These are phyloP conservation scores for Datura wrightii DNA, from an alignment of 257 asterid species.

Conservation along the genomic window DNA sequence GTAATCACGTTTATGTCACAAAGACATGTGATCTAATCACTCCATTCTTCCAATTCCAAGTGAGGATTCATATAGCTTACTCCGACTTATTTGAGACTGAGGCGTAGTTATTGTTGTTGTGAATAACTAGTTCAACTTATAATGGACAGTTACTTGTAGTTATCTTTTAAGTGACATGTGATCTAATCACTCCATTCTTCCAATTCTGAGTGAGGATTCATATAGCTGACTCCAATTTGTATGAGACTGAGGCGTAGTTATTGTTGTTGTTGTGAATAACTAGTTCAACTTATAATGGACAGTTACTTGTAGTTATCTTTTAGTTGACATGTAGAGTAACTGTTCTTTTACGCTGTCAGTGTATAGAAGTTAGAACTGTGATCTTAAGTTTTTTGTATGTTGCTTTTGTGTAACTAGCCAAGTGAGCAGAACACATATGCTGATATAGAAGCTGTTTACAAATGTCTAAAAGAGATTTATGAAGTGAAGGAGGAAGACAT, in stretches of 20 bases:
- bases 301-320: neutral
- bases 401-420: constrained; percentile 21
- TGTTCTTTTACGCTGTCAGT: neutral
- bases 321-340: neutral
- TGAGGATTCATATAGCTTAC: too few species aligned
- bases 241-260: neutral
- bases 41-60: neutral
- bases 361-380: neutral
- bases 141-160: too few species aligned
- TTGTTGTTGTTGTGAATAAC: neutral
- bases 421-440: constrained; percentile 38
- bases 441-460: constrained; percentile 37
- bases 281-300: neutral
- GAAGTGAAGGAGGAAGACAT: constrained; percentile 35
- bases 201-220: neutral
- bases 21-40: constrained; percentile 18
- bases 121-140: too few species aligned
- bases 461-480: constrained; percentile 32
- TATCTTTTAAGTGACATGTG: too few species aligned
- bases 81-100: too few species aligned
- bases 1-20: neutral
- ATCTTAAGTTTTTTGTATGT: neutral
- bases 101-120: neutral
- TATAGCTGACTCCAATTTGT: neutral
- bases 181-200: neutral